A percentile compares a stretch with the other conserved stretches of the same genome.
phyloP scores from a whole-genome alignment of 1,139 yeast species.

The Yamadazyma sp. region DNA sequence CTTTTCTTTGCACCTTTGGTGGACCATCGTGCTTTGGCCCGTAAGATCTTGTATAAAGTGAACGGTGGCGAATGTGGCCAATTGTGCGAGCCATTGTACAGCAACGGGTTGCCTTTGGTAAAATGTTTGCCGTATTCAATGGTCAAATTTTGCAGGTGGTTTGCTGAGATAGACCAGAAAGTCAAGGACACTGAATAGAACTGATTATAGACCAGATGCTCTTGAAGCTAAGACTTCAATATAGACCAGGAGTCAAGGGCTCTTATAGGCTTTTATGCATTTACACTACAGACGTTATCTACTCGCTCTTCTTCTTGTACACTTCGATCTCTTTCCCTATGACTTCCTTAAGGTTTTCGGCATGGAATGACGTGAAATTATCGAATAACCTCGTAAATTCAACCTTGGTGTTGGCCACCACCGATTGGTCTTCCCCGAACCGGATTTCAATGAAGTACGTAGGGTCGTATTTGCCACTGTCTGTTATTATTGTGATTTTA shows the following conservation, averaged over 20 bases:
- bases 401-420: slow-evolving; percentile 19
- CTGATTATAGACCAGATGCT: background rate
- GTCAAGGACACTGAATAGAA: slow-evolving; percentile 11
- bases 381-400: slow-evolving; percentile 49
- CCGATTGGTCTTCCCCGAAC: slow-evolving; percentile 23
- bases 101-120: slow-evolving; percentile 54
- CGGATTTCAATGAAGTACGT: slow-evolving; percentile 35
- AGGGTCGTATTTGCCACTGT: slow-evolving; percentile 47
- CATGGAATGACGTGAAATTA: slow-evolving; percentile 45
- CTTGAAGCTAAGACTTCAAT: no score
- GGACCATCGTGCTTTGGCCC: slow-evolving; percentile 42
- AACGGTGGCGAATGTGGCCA: slow-evolving; percentile 53
- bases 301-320: slow-evolving; percentile 18
- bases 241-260: no score
- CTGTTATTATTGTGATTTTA: slow-evolving; percentile 37
- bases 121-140: slow-evolving; percentile 52
- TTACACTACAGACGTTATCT: no score
- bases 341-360: slow-evolving; percentile 35
- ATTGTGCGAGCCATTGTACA: slow-evolving; percentile 59
- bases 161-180: slow-evolving; percentile 54
- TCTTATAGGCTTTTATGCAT: no score
- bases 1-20: slow-evolving; percentile 67
- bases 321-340: slow-evolving; percentile 29
- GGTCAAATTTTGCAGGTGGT: slow-evolving; percentile 46
- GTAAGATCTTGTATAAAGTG: slow-evolving; percentile 38